These are phyloP conservation scores for Ganoderma multipileum DNA, from an alignment of 1,284 basidiomycete genomes.

Conservation along the genomic window DNA sequence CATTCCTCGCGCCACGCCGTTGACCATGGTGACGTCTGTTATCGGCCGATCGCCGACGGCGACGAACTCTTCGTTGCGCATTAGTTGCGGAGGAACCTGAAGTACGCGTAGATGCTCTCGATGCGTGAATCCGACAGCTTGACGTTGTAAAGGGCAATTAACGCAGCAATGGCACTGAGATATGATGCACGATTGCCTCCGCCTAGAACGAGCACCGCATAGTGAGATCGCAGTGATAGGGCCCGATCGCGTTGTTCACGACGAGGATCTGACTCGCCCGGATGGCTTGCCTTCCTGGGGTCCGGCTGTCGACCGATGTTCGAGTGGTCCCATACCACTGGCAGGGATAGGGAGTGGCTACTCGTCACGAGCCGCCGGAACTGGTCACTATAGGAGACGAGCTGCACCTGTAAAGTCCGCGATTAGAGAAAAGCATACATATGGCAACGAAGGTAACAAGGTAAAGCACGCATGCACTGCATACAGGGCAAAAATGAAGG, in stretches of 20 bases:
- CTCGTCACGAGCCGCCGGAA: conserved; percentile 74
- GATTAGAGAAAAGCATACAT: too few species aligned
- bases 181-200: conserved; percentile 82
- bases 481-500: too few species aligned
- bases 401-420: too few species aligned
- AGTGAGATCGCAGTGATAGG: conserved; percentile 42
- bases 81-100: conserved; percentile 56
- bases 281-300: conserved; percentile 71
- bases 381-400: conserved; percentile 75
- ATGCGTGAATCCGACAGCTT: conserved; percentile 78
- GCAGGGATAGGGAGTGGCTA: conserved; percentile 5
- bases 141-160: conserved; percentile 74
- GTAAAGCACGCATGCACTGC: too few species aligned
- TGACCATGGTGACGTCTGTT: conserved; percentile 90
- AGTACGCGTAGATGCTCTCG: conserved; percentile 68
- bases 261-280: conserved; percentile 83
- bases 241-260: conserved; percentile 95
- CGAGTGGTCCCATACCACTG: background rate
- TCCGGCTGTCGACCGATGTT: background rate
- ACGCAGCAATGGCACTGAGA: conserved; percentile 83
- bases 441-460: too few species aligned
- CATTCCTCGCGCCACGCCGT: conserved; percentile 60
- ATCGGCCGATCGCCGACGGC: conserved; percentile 91
- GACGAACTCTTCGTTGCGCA: conserved; percentile 69
- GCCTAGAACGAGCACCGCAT: conserved; percentile 55